These are phyloP conservation scores for Heritiera littoralis DNA, from an alignment of 345 rosid species.

Conservation along the genomic window DNA sequence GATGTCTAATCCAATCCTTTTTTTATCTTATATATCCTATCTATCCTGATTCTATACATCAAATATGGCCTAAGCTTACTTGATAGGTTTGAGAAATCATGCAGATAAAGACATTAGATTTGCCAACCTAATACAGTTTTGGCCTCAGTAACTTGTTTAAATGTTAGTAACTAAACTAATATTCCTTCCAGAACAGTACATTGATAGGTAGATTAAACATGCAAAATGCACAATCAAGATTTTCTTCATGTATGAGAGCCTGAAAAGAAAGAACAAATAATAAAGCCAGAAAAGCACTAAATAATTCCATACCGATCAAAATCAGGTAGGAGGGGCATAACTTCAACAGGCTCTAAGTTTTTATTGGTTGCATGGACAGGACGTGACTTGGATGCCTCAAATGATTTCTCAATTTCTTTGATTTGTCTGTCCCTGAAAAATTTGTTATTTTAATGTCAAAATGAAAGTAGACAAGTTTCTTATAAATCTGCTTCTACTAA, in stretches of 20 bases:
- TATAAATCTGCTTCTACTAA: not conserved
- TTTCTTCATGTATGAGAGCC: not conserved
- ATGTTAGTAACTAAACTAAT: not conserved
- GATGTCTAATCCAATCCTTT: too few species aligned
- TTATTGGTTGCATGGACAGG: constrained; percentile 93
- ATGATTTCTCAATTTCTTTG: constrained; percentile 88
- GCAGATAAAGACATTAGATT: not conserved
- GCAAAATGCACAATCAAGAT: not conserved
- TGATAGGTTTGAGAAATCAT: not conserved
- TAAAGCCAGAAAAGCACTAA: constrained; percentile 27
- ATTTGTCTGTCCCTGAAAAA: constrained; percentile 82
- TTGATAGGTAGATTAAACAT: not conserved
- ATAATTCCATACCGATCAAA: constrained; percentile 67
- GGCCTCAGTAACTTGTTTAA: not conserved
- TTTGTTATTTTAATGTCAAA: constrained; percentile 6
- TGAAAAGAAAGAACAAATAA: constrained; percentile 4
- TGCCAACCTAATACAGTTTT: not conserved
- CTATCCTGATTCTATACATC: too few species aligned
- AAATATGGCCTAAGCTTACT: too few species aligned
- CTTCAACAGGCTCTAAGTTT: constrained; percentile 68
- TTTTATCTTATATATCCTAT: too few species aligned
- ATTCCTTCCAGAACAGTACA: not conserved
- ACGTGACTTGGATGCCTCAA: constrained; percentile 71
- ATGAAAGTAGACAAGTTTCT: not conserved
- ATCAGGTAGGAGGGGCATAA: constrained; percentile 81